These are phyloP conservation scores for Pleochaeta shiraiana DNA, from an alignment of 2,329 filamentous ascomycete genomes.

Conservation along the genomic window DNA sequence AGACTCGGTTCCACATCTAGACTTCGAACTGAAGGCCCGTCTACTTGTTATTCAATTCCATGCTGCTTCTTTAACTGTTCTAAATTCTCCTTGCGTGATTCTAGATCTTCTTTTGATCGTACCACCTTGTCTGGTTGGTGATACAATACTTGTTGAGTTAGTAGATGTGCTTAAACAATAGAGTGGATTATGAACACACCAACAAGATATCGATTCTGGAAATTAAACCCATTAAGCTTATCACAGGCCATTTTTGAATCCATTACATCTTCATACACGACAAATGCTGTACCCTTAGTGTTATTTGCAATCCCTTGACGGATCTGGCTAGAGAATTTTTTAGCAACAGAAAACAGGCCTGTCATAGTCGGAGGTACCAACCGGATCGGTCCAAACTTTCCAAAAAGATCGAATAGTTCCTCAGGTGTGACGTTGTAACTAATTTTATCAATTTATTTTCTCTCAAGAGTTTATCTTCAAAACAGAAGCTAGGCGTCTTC, in stretches of 20 bases:
- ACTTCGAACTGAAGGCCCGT: conserved; percentile 35
- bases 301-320: conserved; percentile 94
- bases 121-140: conserved; percentile 61
- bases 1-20: background rate
- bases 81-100: conserved; percentile 88
- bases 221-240: conserved; percentile 99
- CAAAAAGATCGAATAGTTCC: conserved; percentile 97
- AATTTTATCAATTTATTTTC: conserved; percentile 9
- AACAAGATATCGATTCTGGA: conserved; percentile 97
- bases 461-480: conserved; percentile 6
- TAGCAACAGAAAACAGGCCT: background rate
- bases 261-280: conserved; percentile 98
- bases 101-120: conserved; percentile 82
- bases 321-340: conserved; percentile 51
- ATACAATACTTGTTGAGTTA: conserved; percentile 34
- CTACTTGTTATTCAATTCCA: conserved; percentile 89
- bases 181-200: conserved; percentile 34
- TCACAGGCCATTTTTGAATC: conserved; percentile 98
- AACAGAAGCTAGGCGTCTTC: background rate
- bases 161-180: conserved; percentile 6
- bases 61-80: conserved; percentile 96
- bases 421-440: conserved; percentile 99
- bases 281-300: conserved; percentile 96
- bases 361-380: conserved; percentile 18
- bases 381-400: conserved; percentile 91